Conservation (phyloP, 2,329 filamentous ascomycete species). For the Plenodomus biglobosus region DNA sequence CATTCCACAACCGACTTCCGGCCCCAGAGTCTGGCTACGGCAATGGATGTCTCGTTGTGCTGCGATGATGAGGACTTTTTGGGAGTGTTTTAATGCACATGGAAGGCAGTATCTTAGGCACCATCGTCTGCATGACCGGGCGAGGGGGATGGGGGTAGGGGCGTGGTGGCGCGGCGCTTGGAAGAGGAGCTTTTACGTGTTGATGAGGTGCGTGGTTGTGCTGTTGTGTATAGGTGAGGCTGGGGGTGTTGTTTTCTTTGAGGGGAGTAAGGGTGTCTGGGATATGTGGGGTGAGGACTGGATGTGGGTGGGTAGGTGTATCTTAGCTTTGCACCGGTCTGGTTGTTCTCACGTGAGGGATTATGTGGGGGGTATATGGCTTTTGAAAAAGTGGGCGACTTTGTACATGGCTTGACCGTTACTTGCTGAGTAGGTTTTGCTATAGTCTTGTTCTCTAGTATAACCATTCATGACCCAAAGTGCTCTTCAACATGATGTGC, state of each 20-base stretch:
- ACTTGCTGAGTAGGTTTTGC: not conserved
- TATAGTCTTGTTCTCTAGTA: not conserved
- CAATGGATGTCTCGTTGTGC: not conserved
- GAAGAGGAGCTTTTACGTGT: not conserved
- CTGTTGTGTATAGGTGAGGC: not conserved
- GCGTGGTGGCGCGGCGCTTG: not conserved
- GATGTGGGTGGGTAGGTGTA: no score
- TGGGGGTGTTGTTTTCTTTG: no score
- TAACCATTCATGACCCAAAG: constrained; percentile 42
- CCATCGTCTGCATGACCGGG: constrained; percentile 15
- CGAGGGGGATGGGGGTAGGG: not conserved
- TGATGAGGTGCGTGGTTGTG: not conserved
- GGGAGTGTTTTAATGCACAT: not conserved
- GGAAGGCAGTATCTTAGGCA: constrained; percentile 6
- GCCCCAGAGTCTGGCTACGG: not conserved
- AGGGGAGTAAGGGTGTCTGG: no score
- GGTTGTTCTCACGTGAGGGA: not conserved
- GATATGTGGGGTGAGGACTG: no score
- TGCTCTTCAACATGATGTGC: constrained; percentile 66
- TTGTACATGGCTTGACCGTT: not conserved
- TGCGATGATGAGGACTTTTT: constrained; percentile 3
- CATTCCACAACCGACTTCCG: not conserved
- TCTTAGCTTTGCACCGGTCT: no score
- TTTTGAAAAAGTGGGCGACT: not conserved
- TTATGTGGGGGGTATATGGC: not conserved